phyloP scores from a whole-genome alignment of 139 green algal species.

The Monoraphidium neglectum region DNA sequence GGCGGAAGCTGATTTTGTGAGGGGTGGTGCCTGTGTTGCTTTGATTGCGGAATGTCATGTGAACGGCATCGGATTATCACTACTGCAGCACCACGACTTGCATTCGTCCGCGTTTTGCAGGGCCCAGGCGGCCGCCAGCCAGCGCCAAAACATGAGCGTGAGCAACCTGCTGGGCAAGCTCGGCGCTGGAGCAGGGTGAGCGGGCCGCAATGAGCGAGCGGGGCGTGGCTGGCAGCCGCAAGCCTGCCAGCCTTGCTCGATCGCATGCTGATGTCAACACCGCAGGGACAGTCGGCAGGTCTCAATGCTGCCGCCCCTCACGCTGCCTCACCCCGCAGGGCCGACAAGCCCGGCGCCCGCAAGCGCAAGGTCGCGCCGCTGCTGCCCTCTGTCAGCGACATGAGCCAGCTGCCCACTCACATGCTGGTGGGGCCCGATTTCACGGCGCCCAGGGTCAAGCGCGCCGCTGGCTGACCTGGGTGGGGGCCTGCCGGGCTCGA shows the following conservation, averaged over 20 bases:
- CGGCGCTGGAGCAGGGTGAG: neutral
- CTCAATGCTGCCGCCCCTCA: neutral
- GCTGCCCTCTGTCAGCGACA: constrained; percentile 13
- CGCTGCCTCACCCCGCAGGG: neutral
- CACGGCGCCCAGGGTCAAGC: neutral
- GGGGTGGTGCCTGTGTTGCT: neutral
- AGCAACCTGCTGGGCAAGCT: constrained; percentile 1
- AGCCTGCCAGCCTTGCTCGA: no score
- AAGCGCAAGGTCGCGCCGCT: neutral
- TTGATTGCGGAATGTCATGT: neutral
- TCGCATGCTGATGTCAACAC: no score
- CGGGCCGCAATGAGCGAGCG: neutral
- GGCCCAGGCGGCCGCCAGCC: constrained; percentile 1
- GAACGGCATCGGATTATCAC: no score
- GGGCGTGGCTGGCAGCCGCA: no score
- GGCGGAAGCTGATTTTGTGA: no score
- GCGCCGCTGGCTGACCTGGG: constrained; percentile 7
- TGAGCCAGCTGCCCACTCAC: neutral
- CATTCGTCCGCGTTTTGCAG: neutral
- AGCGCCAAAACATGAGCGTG: neutral
- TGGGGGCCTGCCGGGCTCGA: neutral
- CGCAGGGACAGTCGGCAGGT: no score
- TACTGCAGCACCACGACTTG: neutral
- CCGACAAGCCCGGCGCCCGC: neutral
- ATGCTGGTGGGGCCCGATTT: constrained; percentile 2